Percentiles rank a stretch among this genome's conserved stretches.
Evolutionary conservation across 202 grass and related monocot species (phyloP).

Genomic region (Setaria viridis): DNA sequence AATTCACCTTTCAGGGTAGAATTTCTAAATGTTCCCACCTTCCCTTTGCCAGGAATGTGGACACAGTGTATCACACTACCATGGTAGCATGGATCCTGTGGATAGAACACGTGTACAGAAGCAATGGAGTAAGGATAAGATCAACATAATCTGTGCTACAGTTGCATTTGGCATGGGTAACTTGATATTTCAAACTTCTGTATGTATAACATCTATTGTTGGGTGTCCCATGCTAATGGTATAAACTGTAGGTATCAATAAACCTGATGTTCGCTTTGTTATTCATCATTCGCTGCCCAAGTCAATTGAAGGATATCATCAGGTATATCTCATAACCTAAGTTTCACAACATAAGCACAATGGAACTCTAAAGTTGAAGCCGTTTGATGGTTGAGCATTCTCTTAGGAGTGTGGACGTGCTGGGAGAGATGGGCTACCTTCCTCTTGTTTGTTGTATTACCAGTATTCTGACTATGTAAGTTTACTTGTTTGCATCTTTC

Average conservation of each 20-base stretch:
- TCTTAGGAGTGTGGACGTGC: constrained; percentile 91
- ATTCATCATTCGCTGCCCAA: constrained; percentile 98
- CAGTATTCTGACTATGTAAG: constrained; percentile 98
- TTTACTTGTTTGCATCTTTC: constrained; percentile 12
- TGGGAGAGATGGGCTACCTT: constrained; percentile 82
- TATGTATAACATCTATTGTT: constrained; percentile 34
- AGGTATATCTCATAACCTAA: constrained; percentile 52
- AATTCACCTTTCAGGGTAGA: constrained; percentile 32
- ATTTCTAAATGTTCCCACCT: constrained; percentile 19
- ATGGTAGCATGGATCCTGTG: constrained; percentile 86
- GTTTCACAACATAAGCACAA: constrained; percentile 2
- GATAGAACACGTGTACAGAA: constrained; percentile 73
- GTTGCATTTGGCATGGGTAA: constrained; percentile 99
- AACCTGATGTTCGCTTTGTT: constrained; percentile 99
- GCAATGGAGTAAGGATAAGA: constrained; percentile 84
- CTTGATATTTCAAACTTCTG: constrained; percentile 44
- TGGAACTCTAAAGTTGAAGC: constrained; percentile 31
- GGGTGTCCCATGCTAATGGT: constrained; percentile 36
- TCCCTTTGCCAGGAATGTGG: constrained; percentile 67
- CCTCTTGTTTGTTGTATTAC: constrained; percentile 89
- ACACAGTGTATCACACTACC: constrained; percentile 73
- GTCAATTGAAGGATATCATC: constrained; percentile 99
- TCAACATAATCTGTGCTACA: constrained; percentile 97
- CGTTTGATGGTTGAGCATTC: constrained; percentile 30
- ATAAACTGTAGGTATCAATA: constrained; percentile 83